Base-by-base conservation (phyloP, 2,329 filamentous ascomycete genomes). In the Phialophora verrucosa region DNA sequence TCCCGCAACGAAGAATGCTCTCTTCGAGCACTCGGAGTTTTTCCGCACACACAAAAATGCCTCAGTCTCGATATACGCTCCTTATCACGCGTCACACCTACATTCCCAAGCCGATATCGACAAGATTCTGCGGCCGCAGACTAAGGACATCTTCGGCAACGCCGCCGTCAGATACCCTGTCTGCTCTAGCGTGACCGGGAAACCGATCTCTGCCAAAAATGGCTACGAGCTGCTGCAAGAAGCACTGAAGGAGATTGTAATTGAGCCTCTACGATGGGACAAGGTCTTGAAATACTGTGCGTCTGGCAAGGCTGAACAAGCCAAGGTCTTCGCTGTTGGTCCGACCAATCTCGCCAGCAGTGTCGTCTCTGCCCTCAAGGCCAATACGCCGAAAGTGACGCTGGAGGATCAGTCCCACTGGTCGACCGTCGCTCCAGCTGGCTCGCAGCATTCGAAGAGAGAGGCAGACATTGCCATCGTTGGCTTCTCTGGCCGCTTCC, bases 381-480 rank as follows among this genome's bases (percentile, higher is more conserved):
- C 81, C 20, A 69, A 62, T 5, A 69, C 68, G 4, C 11, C 69
- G 20, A 71, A 73, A 20, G 70, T 75, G 49, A 62, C 63, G 3
- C 63, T 72, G 11, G 69, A 75, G 55, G 67, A 75, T 73, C 79
- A 83, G 69, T 77, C 76, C 17, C 73, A 77, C 2, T 85, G 83
- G 83, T 68, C 68, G 3, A 71, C 75, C n/a, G 69, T 69, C 4
- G 64, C 72, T 29, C 56, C 69, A 0, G 63, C 69, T 11, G 68
- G 73, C 71, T 59, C 74, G 71, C 64, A 73, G 72, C 61, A 73
- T 59, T 61, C 83, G 79, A 58, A 82, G 81, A 66, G 83, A 79
- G 32, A 86, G 73, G 86, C 87, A 75, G 93, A 93, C 77, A 86
- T 96, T 69, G 92, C 92, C 64, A 93, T 96, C 69, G 90, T 96